A percentile compares a stretch with the other conserved stretches of the same genome.
Conservation (phyloP, 345 rosid genomes). For the Leavenworthia alabamica region DNA sequence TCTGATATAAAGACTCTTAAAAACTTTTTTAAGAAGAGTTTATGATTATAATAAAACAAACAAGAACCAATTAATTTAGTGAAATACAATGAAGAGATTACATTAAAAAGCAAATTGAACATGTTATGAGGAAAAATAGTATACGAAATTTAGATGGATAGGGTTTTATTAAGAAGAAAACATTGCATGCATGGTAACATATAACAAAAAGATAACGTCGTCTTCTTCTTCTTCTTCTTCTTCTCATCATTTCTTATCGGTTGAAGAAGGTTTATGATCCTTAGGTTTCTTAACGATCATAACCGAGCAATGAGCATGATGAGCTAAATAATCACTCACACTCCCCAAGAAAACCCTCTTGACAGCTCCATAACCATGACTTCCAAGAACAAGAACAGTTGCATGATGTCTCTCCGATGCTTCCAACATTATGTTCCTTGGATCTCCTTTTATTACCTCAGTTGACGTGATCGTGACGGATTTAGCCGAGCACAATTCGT, state of each 20-base stretch:
- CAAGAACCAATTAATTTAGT: background rate
- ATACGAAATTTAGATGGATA: background rate
- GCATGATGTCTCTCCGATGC: constrained; percentile 35
- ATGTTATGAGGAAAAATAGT: background rate
- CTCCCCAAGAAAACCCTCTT: constrained; percentile 35
- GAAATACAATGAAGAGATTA: background rate
- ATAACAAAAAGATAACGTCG: background rate
- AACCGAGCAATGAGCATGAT: constrained; percentile 28
- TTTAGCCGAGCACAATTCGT: constrained; percentile 28
- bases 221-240: background rate
- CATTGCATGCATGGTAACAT: background rate
- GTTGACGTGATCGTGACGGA: constrained; percentile 12
- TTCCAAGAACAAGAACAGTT: constrained; percentile 38
- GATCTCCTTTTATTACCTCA: constrained; percentile 40
- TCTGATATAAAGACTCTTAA: too few species aligned
- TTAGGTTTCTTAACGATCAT: constrained; percentile 29
- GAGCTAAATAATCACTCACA: constrained; percentile 26
- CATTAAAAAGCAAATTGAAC: background rate
- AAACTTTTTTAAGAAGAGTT: too few species aligned
- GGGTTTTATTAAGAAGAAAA: background rate
- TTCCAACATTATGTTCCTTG: constrained; percentile 35
- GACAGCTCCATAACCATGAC: constrained; percentile 41
- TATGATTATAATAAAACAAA: too few species aligned
- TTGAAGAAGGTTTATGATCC: background rate
- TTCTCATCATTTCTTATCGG: background rate